Percentiles rank a stretch among this genome's conserved stretches.
These are phyloP conservation scores for Leccinum broughii DNA, from an alignment of 768 basidiomycete genomes.

Conservation along the genomic window DNA sequence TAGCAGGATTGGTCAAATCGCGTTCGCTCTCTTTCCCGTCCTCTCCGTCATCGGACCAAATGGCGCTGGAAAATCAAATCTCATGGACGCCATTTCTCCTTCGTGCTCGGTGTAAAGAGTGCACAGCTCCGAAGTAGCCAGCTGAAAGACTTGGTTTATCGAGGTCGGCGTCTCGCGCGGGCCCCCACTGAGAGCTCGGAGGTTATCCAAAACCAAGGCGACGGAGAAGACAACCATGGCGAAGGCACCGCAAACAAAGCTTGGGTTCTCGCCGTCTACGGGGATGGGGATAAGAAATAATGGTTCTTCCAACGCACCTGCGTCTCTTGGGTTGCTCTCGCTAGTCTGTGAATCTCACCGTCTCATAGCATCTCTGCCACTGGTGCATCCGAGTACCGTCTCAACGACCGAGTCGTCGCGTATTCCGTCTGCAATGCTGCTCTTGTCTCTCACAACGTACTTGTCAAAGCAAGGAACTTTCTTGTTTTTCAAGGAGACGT, in stretches of 20 bases:
- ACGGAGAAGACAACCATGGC: constrained; percentile 52
- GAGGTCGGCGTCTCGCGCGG: constrained; percentile 70
- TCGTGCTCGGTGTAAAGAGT: constrained; percentile 95
- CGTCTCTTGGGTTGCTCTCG: constrained; percentile 34
- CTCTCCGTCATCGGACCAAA: constrained; percentile 85
- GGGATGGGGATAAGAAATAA: constrained; percentile 74
- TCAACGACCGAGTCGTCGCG: constrained; percentile 79
- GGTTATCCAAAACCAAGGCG: constrained; percentile 44
- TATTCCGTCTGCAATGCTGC: constrained; percentile 89
- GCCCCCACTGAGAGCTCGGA: constrained; percentile 45
- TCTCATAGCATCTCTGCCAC: constrained; percentile 74
- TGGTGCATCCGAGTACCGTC: constrained; percentile 87
- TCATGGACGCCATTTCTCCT: constrained; percentile 98
- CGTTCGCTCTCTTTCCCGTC: constrained; percentile 65
- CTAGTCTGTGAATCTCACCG: constrained; percentile 1
- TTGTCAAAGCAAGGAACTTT: constrained; percentile 99
- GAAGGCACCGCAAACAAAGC: constrained; percentile 90
- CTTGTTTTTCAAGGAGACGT: constrained; percentile 99
- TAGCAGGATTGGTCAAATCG: constrained; percentile 59
- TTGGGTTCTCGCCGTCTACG: constrained; percentile 92
- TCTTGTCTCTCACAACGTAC: constrained; percentile 87
- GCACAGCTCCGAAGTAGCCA: constrained; percentile 91
- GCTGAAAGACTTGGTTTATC: constrained; percentile 93
- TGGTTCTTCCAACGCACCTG: constrained; percentile 93
- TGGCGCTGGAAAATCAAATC: constrained; percentile 97